phyloP scores from a whole-genome alignment of 2,329 filamentous ascomycete species.

The Chaetomium sp. region DNA sequence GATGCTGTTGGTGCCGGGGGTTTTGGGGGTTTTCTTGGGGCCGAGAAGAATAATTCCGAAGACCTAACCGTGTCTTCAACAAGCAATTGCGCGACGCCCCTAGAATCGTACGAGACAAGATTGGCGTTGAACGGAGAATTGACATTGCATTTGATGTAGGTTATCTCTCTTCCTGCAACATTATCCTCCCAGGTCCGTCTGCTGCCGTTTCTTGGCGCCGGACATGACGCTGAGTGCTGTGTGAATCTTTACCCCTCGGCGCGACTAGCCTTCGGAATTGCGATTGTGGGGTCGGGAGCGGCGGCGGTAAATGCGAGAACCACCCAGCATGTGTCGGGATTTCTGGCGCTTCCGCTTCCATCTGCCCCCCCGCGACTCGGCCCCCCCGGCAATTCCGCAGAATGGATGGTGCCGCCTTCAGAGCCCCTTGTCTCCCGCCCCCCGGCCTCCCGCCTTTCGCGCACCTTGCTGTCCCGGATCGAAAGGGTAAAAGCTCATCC shows the following conservation, averaged over 20 bases:
- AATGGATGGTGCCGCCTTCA: constrained; percentile 26
- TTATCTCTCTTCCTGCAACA: background rate
- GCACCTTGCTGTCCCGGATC: constrained; percentile 10
- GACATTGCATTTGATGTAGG: background rate
- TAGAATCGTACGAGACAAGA: constrained; percentile 20
- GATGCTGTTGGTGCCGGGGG: constrained; percentile 25
- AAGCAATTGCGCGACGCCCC: background rate
- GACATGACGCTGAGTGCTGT: background rate
- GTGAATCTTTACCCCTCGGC: constrained; percentile 26
- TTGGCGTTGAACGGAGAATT: constrained; percentile 6
- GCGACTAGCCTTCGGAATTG: constrained; percentile 18
- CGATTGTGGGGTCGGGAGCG: constrained; percentile 27
- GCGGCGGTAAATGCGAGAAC: constrained; percentile 26
- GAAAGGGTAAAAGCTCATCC: constrained; percentile 29
- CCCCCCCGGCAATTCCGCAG: constrained; percentile 8
- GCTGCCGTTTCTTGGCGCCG: background rate
- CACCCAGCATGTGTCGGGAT: constrained; percentile 13
- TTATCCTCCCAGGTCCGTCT: background rate
- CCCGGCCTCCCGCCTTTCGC: background rate
- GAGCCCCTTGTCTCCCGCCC: background rate
- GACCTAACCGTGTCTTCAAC: background rate
- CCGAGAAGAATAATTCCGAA: background rate
- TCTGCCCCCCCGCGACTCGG: constrained; percentile 8
- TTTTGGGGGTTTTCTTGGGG: background rate
- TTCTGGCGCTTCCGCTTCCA: background rate